Percentiles rank a stretch among this genome's conserved stretches.
Evolutionary conservation across 2,329 filamentous ascomycete genomes (phyloP).

Genomic region (Trichoderma sp.): DNA sequence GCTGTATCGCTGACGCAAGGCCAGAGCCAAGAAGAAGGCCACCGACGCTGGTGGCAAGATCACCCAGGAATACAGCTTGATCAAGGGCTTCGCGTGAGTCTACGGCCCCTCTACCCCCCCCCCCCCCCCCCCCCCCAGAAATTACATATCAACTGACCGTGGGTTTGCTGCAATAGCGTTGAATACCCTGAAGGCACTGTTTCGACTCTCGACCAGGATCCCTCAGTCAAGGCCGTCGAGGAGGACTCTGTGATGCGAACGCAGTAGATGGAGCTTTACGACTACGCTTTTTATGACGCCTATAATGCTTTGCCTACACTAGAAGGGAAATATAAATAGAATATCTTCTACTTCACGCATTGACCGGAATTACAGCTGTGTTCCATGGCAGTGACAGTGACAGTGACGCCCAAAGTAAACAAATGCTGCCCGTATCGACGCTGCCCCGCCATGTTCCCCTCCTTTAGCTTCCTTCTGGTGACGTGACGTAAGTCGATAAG

Average conservation of each 20-base stretch:
- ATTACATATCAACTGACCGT: too few relatives aligned
- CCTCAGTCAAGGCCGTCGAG: constrained; percentile 76
- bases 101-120: background rate
- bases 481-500: constrained; percentile 22
- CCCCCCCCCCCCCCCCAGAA: too few relatives aligned
- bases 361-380: background rate
- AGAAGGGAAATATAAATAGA: constrained; percentile 12
- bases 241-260: constrained; percentile 68
- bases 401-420: background rate
- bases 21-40: constrained; percentile 75
- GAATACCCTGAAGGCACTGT: constrained; percentile 69
- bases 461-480: constrained; percentile 3
- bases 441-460: constrained; percentile 18
- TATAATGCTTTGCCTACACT: background rate
- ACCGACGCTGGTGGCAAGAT: constrained; percentile 79
- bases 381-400: background rate
- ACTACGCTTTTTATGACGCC: background rate
- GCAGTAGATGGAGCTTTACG: constrained; percentile 53
- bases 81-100: constrained; percentile 91
- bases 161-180: constrained; percentile 60
- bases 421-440: background rate
- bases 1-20: background rate
- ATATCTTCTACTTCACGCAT: background rate
- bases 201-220: constrained; percentile 64
- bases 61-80: constrained; percentile 77